Percentiles rank a stretch among this genome's conserved stretches.
These are phyloP conservation scores for Eragrostis nindensis DNA, from an alignment of 176 grass and related monocot species.

Conservation along the genomic window DNA sequence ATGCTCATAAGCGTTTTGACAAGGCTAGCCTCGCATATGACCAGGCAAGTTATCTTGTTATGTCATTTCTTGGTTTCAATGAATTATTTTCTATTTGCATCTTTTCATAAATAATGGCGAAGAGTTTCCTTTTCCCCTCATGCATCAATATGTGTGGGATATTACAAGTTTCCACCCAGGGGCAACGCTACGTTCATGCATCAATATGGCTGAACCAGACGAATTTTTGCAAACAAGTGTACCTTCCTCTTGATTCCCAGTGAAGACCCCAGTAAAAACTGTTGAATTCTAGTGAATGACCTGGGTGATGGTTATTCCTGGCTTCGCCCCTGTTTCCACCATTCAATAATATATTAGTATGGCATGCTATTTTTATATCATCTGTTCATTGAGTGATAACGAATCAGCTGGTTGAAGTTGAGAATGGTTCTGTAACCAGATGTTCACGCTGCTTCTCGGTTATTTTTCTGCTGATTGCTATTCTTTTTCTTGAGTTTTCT, in stretches of 20 bases:
- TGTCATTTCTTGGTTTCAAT: not conserved
- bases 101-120: not conserved
- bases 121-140: not conserved
- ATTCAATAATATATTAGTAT: not conserved
- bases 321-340: too few species aligned
- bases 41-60: slow-evolving; percentile 57
- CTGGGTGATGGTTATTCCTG: too few species aligned
- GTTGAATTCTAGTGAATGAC: too few species aligned
- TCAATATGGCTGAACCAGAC: too few species aligned
- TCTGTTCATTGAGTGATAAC: slow-evolving; percentile 9
- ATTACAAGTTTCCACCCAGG: not conserved
- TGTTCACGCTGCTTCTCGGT: slow-evolving; percentile 16
- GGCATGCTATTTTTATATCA: not conserved
- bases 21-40: slow-evolving; percentile 95
- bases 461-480: not conserved
- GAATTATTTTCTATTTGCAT: slow-evolving; percentile 22
- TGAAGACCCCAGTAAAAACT: too few species aligned
- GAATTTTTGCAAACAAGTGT: too few species aligned
- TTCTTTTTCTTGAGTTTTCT: slow-evolving; percentile 12
- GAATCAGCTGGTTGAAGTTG: slow-evolving; percentile 4
- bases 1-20: slow-evolving; percentile 83
- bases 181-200: too few species aligned
- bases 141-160: slow-evolving; percentile 19
- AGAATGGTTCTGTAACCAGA: slow-evolving; percentile 5
- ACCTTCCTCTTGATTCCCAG: too few species aligned